These are phyloP conservation scores for Taiozyma sp. DNA, from an alignment of 1,139 yeast species.

Conservation along the genomic window DNA sequence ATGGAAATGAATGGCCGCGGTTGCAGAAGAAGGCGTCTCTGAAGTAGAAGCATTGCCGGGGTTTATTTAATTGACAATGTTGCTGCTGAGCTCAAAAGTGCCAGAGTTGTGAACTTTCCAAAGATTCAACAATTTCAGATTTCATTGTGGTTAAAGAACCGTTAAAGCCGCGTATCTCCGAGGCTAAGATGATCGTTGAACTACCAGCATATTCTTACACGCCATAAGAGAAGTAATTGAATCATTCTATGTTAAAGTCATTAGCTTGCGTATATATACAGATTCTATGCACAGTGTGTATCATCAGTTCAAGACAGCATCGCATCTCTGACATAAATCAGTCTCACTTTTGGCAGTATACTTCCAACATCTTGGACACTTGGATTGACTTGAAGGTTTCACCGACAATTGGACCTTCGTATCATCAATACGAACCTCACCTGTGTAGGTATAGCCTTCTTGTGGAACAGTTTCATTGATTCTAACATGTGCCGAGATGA, in stretches of 20 bases:
- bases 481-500: conserved; percentile 57
- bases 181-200: too few species aligned
- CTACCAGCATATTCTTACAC: too few species aligned
- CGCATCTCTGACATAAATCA: conserved; percentile 65
- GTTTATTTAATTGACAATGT: too few species aligned
- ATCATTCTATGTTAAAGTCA: too few species aligned
- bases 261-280: neutral
- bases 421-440: conserved; percentile 27
- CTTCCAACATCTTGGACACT: conserved; percentile 97
- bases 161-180: too few species aligned
- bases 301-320: conserved; percentile 28
- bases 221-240: too few species aligned
- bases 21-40: neutral
- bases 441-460: conserved; percentile 26
- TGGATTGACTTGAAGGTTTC: conserved; percentile 40
- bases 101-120: too few species aligned
- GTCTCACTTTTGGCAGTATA: conserved; percentile 48
- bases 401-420: conserved; percentile 33
- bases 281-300: neutral
- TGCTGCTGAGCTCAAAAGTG: too few species aligned
- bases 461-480: conserved; percentile 27
- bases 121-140: too few species aligned
- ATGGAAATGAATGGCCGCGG: neutral
- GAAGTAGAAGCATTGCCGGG: conserved; percentile 8
- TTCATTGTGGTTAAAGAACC: too few species aligned